Base-by-base conservation (phyloP, 2,329 filamentous ascomycete genomes). In the Ascochyta koolunga region DNA sequence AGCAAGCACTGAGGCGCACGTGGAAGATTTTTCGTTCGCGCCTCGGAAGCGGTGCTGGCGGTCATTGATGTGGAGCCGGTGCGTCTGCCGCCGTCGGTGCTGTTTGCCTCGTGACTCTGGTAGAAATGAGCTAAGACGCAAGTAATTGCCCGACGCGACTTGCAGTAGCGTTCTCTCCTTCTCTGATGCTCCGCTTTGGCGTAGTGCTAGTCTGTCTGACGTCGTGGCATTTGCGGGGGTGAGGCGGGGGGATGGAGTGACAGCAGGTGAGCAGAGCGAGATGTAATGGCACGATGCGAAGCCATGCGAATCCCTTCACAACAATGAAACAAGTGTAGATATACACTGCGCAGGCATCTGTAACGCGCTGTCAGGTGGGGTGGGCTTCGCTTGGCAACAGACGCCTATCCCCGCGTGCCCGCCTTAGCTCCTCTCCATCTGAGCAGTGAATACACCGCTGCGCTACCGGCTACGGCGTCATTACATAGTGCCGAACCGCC, bases 401-500 rank as follows among this genome's bases (percentile, higher is more conserved):
- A 29, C 46, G 42, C 47, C 53, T 31, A 51, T 50, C 53, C 47
- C 53, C 53, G 53, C 54, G 49, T 50, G 47, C 47, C 53, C 53
- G 53, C 54, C 48, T 36, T 40, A 24, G 35, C 21, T 49, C 39
- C 48, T 53, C 49, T 48, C 43, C n/a, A n/a, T 53, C 37, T 44
- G 49, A 49, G 41, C 49, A 53, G 40, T 38, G n/a, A n/a, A 53
- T 44, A 56, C 38, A 35, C 44, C 43, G 27, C 32, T 44, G 38
- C 44, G 44, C 54, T 53, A 49, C 32, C 48, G 37, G 35, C 16
- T 44, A 38, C 43, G 43, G 48, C 54, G 33, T 45, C 31, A 37
- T 43, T 53, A 9, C 38, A 25, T 44, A 37, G 21, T 27, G 48
- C 47, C 54, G 43, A 44, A 27, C 38, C 42, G 39, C 5, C 8